Percentiles rank a stretch among this genome's conserved stretches.
phyloP scores from a whole-genome alignment of 2,329 filamentous ascomycete genomes.

The Colletotrichum sp. region DNA sequence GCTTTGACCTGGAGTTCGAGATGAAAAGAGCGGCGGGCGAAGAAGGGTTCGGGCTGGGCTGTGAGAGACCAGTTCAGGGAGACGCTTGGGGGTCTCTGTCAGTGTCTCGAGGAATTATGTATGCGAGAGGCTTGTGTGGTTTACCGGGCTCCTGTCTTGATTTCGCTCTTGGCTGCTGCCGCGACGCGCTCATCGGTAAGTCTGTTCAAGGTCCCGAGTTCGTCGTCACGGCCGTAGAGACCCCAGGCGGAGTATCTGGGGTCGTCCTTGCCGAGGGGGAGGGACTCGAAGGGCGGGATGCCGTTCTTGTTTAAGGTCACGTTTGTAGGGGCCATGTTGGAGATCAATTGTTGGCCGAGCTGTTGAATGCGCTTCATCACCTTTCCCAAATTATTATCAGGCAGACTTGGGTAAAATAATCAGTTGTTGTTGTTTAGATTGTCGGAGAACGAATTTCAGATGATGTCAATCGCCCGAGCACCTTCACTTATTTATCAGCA shows the following conservation, averaged over 20 bases:
- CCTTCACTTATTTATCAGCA: neutral
- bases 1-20: constrained; percentile 33
- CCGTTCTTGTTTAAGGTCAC: constrained; percentile 39
- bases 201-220: constrained; percentile 66
- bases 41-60: constrained; percentile 36
- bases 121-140: neutral
- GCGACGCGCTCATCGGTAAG: constrained; percentile 60
- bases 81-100: constrained; percentile 21
- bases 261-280: constrained; percentile 50
- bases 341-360: neutral
- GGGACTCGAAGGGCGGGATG: constrained; percentile 51
- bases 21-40: constrained; percentile 31
- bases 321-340: neutral
- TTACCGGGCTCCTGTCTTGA: constrained; percentile 57
- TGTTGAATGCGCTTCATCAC: constrained; percentile 2
- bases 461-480: neutral
- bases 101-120: neutral
- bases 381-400: neutral
- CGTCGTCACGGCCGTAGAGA: constrained; percentile 60
- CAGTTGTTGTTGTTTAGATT: neutral
- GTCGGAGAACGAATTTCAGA: neutral
- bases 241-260: constrained; percentile 51
- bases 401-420: neutral
- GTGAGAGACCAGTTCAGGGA: constrained; percentile 39
- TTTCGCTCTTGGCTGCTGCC: constrained; percentile 54